Conservation (phyloP, 352 stramenopile genomes). For the Pythium dissimile region DNA sequence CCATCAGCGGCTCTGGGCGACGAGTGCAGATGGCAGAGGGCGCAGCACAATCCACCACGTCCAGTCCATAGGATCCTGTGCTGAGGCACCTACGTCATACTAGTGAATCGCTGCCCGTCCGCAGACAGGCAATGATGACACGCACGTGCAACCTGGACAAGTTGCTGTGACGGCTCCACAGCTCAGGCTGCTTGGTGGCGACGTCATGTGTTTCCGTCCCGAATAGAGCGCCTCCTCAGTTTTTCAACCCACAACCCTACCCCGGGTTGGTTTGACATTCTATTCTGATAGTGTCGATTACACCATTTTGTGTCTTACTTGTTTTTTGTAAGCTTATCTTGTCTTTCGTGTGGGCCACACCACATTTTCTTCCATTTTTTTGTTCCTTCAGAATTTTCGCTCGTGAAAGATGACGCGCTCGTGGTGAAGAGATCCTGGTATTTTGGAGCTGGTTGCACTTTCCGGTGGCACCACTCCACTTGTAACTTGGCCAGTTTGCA, state of each 20-base stretch:
- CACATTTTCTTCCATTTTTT: neutral
- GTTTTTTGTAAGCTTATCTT: constrained; percentile 11
- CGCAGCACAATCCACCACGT: too few species aligned
- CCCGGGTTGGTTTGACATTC: constrained; percentile 5
- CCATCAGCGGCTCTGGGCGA: too few species aligned
- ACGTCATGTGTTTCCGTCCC: neutral
- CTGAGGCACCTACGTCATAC: too few species aligned
- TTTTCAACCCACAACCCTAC: constrained; percentile 9
- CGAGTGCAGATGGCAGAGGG: too few species aligned
- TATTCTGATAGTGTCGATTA: neutral
- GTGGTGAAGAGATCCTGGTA: neutral
- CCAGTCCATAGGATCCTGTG: too few species aligned
- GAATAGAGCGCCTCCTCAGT: constrained; percentile 4
- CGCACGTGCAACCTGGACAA: too few species aligned
- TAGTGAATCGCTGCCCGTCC: too few species aligned
- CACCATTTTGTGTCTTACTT: constrained; percentile 8
- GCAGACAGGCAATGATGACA: too few species aligned
- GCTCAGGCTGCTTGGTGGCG: constrained; percentile 5
- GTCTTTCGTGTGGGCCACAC: constrained; percentile 10
- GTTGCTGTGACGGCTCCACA: neutral
- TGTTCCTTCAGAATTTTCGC: constrained; percentile 7
- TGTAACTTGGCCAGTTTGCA: too few species aligned
- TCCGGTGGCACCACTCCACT: constrained; percentile 2
- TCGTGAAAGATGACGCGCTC: neutral
- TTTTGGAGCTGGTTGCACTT: neutral